Evolutionary conservation across 179 eudicot species (phyloP).

Genomic region (Kewa caespitosa): DNA sequence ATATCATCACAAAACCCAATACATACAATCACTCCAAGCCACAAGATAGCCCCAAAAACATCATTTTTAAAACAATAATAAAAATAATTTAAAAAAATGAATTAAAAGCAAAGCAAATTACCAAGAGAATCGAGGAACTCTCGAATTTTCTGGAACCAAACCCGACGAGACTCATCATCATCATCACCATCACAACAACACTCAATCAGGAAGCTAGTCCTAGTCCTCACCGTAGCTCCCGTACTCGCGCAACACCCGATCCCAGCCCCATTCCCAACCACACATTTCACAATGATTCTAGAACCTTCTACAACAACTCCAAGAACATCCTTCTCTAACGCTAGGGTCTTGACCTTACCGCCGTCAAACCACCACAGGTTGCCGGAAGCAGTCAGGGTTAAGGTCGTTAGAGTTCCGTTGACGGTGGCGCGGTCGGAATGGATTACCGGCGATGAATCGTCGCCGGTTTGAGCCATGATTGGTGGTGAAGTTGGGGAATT

Average conservation of each 20-base stretch:
- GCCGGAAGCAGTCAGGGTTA: slow-evolving; percentile 47
- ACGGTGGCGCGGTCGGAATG: slow-evolving; percentile 48
- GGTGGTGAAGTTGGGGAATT: not conserved
- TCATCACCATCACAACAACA: slow-evolving; percentile 33
- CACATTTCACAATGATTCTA: slow-evolving; percentile 46
- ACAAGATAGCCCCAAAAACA: not conserved
- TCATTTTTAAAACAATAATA: not conserved
- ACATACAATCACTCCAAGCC: not conserved
- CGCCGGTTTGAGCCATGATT: slow-evolving; percentile 28
- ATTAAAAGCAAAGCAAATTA: slow-evolving; percentile 17
- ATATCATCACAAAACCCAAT: not conserved
- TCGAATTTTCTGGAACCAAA: slow-evolving; percentile 51
- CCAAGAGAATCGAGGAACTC: slow-evolving; percentile 59
- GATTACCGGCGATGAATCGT: slow-evolving; percentile 1
- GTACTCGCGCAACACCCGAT: slow-evolving; percentile 32
- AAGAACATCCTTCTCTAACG: slow-evolving; percentile 58
- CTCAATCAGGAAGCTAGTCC: slow-evolving; percentile 50
- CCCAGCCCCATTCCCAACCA: slow-evolving; percentile 29
- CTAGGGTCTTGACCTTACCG: slow-evolving; percentile 35
- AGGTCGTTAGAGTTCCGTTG: slow-evolving; percentile 39
- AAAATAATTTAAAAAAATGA: not conserved
- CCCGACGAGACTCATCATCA: slow-evolving; percentile 26
- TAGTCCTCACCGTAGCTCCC: slow-evolving; percentile 44
- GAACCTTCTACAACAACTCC: slow-evolving; percentile 57
- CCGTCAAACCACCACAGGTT: slow-evolving; percentile 53